A percentile compares a stretch with the other conserved stretches of the same genome.
Evolutionary conservation across 2,329 filamentous ascomycete species (phyloP).

Genomic region (Berkeleyomyces basicola): DNA sequence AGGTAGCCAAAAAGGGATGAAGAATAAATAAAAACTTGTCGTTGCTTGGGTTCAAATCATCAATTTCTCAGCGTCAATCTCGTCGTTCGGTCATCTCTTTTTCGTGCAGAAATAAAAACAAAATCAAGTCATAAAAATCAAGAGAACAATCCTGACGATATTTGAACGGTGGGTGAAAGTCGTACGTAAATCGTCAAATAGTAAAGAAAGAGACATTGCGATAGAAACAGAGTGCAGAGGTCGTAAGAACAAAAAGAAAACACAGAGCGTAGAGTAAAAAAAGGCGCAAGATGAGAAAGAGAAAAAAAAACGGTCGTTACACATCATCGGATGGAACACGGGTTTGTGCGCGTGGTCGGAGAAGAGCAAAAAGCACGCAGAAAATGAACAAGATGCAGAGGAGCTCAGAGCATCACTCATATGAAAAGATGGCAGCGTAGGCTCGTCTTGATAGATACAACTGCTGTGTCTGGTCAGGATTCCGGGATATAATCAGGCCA

Average conservation of each 20-base stretch:
- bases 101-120: background rate
- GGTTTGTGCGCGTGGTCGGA: background rate
- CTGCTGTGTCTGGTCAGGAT: background rate
- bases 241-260: constrained; percentile 1
- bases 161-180: background rate
- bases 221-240: constrained; percentile 4
- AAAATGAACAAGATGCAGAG: background rate
- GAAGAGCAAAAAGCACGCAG: constrained; percentile 14
- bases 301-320: constrained; percentile 19
- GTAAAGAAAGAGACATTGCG: constrained; percentile 17
- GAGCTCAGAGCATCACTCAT: background rate
- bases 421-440: background rate
- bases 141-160: background rate
- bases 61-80: background rate
- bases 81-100: background rate
- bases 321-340: constrained; percentile 21
- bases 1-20: background rate
- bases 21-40: background rate
- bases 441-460: background rate
- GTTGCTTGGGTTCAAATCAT: background rate
- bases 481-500: background rate
- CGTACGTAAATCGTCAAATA: constrained; percentile 10
- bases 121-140: background rate
- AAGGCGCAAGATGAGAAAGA: background rate
- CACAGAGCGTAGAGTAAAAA: background rate